Base-by-base conservation (phyloP, 2,329 filamentous ascomycete species). In the Calonectria ilicicola region DNA sequence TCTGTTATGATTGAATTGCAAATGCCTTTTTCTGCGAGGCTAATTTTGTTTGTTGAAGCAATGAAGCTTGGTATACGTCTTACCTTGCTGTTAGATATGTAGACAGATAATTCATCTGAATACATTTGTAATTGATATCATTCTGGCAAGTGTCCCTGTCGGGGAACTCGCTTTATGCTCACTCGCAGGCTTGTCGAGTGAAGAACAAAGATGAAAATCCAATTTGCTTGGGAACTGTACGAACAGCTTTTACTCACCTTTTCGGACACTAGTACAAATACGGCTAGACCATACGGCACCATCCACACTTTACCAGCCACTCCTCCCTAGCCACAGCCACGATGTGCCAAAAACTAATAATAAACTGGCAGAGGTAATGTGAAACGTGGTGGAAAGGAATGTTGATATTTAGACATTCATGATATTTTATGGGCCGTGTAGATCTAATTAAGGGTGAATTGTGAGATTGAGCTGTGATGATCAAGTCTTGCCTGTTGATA, bases 131-230 rank as follows among this genome's bases (percentile, higher is more conserved):
- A 21, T 21, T 68, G 40, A 44, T 65, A 47, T 47, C 47, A 65
- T 47, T 15, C 23, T 38, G 53, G 63, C 26, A 21, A 44, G 35
- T 35, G 19, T 56, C 65, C 7, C n/a, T 26, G n/a, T 32, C 10
- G 69, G 32, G 38, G 65, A 66, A 21, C 67, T 65, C 40, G 40
- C 51, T 49, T 68, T 60, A 15, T 17, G 69, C 17, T 42, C 38
- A 12, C 29, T 27, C 35, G 53, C n/a, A 67, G 47, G 32, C 15
- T 58, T 72, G 62, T 68, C 66, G 29, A 35, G 38, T 66, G 69
- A 76, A 60, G 67, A 47, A 67, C 21, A 62, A 64, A 58, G 72
- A 72, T 56, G 4, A 26, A 35, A 60, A 40, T 23, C 12, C 9
- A 17, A 56, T 8, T 14, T 3, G 44, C n/a, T 7, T 12, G 5